Conservation (phyloP, 768 basidiomycete genomes). For the Termitomyces sp. region DNA sequence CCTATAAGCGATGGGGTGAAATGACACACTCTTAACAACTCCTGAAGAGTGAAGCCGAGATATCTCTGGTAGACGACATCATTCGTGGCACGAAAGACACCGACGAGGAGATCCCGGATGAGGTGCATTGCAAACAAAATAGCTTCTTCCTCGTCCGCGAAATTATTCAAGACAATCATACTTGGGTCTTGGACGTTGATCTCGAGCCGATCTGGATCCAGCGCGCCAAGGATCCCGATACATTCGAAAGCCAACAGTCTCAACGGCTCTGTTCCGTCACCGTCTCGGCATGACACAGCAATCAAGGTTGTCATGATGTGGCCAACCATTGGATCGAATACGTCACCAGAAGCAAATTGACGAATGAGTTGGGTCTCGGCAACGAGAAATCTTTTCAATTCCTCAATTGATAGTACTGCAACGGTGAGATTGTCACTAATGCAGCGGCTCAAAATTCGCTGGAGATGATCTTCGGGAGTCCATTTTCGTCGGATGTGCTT, state of each 20-base stretch:
- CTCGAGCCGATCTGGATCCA: constrained; percentile 92
- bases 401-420: constrained; percentile 65
- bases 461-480: constrained; percentile 52
- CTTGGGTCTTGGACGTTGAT: constrained; percentile 51
- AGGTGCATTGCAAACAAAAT: constrained; percentile 81
- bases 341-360: constrained; percentile 74
- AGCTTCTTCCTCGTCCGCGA: constrained; percentile 73
- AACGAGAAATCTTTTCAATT: constrained; percentile 67
- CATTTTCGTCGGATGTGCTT: constrained; percentile 41
- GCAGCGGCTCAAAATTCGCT: constrained; percentile 68
- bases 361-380: constrained; percentile 48
- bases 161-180: constrained; percentile 79
- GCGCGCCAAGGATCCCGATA: constrained; percentile 86
- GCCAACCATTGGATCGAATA: constrained; percentile 76
- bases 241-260: constrained; percentile 81
- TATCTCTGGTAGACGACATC: constrained; percentile 90
- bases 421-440: constrained; percentile 80
- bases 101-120: constrained; percentile 80
- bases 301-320: constrained; percentile 65
- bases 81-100: constrained; percentile 89
- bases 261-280: constrained; percentile 65
- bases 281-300: constrained; percentile 70
- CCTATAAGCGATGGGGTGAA: constrained; percentile 77
- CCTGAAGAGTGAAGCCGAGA: constrained; percentile 90
- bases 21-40: constrained; percentile 81